A percentile compares a stretch with the other conserved stretches of the same genome.
phyloP scores from a whole-genome alignment of 371 early-diverging fungal species.

The Actinomucor elegans region DNA sequence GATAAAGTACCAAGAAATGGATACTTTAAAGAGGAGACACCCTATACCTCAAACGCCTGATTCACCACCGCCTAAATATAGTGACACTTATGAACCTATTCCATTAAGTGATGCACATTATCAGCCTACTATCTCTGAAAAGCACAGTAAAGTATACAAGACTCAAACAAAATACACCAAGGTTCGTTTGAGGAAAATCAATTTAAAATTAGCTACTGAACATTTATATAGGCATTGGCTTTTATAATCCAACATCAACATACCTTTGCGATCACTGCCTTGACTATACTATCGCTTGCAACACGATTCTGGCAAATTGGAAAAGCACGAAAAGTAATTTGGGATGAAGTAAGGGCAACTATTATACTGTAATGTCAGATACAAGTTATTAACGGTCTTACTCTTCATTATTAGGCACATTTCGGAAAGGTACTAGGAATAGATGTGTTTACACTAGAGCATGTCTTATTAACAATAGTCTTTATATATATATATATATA shows the following conservation, averaged over 20 bases:
- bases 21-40: slow-evolving; percentile 22
- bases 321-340: slow-evolving; percentile 73
- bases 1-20: slow-evolving; percentile 5
- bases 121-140: slow-evolving; percentile 1
- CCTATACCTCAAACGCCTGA: slow-evolving; percentile 6
- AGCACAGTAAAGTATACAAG: not conserved
- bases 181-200: not conserved
- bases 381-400: not conserved
- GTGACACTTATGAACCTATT: slow-evolving; percentile 19
- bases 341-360: slow-evolving; percentile 60
- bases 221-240: not conserved
- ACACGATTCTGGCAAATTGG: slow-evolving; percentile 81
- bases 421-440: slow-evolving; percentile 91
- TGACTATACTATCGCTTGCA: slow-evolving; percentile 58
- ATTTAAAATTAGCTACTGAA: not conserved
- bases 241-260: slow-evolving; percentile 10
- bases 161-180: not conserved
- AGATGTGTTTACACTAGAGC: too few species aligned
- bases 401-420: slow-evolving; percentile 68
- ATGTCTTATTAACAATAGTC: not conserved
- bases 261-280: not conserved
- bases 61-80: slow-evolving; percentile 23
- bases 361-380: not conserved
- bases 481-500: too few species aligned
- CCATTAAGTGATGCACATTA: slow-evolving; percentile 7